Evolutionary conservation across 768 basidiomycete species (phyloP).

Genomic region (Dacryopinax spathularia): DNA sequence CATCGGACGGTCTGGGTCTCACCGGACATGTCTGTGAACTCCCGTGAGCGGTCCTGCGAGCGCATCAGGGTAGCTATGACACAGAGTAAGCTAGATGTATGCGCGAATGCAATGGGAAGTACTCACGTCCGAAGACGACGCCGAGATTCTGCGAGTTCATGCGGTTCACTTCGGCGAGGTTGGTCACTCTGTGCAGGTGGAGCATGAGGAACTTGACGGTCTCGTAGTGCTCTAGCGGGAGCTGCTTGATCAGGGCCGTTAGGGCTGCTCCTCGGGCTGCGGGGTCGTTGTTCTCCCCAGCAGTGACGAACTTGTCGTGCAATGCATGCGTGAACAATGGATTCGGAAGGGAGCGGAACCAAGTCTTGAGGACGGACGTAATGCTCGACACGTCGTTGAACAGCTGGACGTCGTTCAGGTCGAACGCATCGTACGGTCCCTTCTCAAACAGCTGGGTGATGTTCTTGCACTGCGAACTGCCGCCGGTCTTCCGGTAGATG

Average conservation of each 20-base stretch:
- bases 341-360: constrained; percentile 82
- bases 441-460: constrained; percentile 93
- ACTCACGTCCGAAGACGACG: constrained; percentile 95
- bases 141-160: constrained; percentile 94
- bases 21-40: constrained; percentile 96
- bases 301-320: constrained; percentile 77
- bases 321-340: constrained; percentile 83
- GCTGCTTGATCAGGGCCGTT: constrained; percentile 51
- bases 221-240: constrained; percentile 79
- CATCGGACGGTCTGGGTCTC: constrained; percentile 89
- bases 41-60: constrained; percentile 68
- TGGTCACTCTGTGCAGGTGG: constrained; percentile 65
- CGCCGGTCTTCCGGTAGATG: constrained; percentile 95
- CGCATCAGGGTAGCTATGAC: constrained; percentile 78
- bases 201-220: constrained; percentile 71
- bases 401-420: constrained; percentile 67
- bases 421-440: constrained; percentile 78
- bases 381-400: constrained; percentile 98
- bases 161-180: constrained; percentile 57
- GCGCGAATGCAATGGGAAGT: constrained; percentile 6
- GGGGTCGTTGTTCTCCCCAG: constrained; percentile 50
- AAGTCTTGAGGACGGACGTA: constrained; percentile 91
- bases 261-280: constrained; percentile 45
- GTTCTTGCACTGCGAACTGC: constrained; percentile 75
- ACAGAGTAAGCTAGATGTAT: constrained; percentile 2